Percentiles rank a stretch among this genome's conserved stretches.
phyloP scores from a whole-genome alignment of 1,284 basidiomycete genomes.

The Volvariella volvacea region DNA sequence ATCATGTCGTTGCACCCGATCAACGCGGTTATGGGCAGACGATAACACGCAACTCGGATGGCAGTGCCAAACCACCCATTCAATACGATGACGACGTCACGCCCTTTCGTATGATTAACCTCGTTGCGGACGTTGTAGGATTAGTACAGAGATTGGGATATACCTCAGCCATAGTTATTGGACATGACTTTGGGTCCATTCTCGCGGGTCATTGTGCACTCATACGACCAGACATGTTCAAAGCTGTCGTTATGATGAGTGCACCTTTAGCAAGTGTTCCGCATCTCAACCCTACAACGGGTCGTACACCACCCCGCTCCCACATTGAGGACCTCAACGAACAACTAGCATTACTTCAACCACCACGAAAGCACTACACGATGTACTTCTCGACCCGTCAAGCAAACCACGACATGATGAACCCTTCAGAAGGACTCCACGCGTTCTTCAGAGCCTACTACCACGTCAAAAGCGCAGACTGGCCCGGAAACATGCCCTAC shows the following conservation, averaged over 20 bases:
- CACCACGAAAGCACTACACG: conserved; percentile 54
- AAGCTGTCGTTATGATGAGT: conserved; percentile 52
- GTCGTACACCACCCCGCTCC: conserved; percentile 9
- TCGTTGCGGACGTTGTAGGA: conserved; percentile 43
- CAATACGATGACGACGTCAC: conserved; percentile 41
- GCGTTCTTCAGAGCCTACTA: conserved; percentile 51
- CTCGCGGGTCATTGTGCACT: conserved; percentile 48
- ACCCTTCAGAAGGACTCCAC: conserved; percentile 35
- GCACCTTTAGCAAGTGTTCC: conserved; percentile 41
- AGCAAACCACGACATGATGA: conserved; percentile 40
- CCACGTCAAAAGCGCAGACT: conserved; percentile 55
- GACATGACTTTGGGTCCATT: conserved; percentile 54
- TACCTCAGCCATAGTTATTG: conserved; percentile 39
- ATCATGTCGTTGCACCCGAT: conserved; percentile 47
- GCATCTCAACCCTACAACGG: conserved; percentile 22
- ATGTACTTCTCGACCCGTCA: conserved; percentile 39
- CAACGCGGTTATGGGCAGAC: conserved; percentile 44
- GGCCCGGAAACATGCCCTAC: conserved; percentile 33
- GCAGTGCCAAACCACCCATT: conserved; percentile 16
- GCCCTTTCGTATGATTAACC: conserved; percentile 43
- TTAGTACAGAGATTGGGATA: conserved; percentile 48
- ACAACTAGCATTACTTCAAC: conserved; percentile 32
- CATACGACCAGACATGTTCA: conserved; percentile 49
- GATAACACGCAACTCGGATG: conserved; percentile 8
- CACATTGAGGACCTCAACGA: conserved; percentile 15